Conservation (phyloP, 805 yeast genomes). For the Teunomyces cretensis region DNA sequence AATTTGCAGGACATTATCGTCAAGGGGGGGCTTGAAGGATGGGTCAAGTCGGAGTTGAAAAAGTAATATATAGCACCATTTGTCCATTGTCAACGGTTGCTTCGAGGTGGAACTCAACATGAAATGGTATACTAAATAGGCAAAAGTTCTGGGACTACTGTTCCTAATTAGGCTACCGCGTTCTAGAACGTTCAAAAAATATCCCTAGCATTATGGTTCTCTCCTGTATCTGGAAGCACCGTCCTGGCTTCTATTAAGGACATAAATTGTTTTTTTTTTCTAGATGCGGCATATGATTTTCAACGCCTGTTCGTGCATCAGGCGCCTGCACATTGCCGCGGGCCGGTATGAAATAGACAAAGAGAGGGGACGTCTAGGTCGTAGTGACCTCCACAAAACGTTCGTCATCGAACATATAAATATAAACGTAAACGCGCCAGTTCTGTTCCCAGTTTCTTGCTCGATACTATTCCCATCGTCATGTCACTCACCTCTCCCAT, state of each 20-base stretch:
- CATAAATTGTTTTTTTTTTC: not conserved
- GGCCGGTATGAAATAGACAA: not conserved
- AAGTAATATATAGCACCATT: not conserved
- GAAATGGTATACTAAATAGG: not conserved
- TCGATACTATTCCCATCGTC: not conserved
- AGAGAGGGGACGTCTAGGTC: not conserved
- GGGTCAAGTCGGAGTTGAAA: slow-evolving; percentile 79
- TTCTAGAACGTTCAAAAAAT: not conserved
- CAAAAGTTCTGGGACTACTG: not conserved
- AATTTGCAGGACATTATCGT: slow-evolving; percentile 95
- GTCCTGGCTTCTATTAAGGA: not conserved
- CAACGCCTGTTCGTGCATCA: not conserved
- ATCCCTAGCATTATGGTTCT: not conserved
- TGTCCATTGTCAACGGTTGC: no score
- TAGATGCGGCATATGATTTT: slow-evolving; percentile 3
- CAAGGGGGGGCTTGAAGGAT: slow-evolving; percentile 96
- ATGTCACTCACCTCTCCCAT: slow-evolving; percentile 3
- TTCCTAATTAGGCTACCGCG: not conserved
- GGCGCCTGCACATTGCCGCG: not conserved
- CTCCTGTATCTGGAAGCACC: not conserved
- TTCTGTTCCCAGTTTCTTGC: not conserved
- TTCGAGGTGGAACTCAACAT: not conserved
- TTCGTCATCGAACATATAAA: not conserved
- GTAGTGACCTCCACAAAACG: slow-evolving; percentile 3
- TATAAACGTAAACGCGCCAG: not conserved